Evolutionary conservation across 140 eudicot genomes (phyloP), one percentile per base, ranked within the genome.

Genomic region (Ambrosia hybrid): DNA sequence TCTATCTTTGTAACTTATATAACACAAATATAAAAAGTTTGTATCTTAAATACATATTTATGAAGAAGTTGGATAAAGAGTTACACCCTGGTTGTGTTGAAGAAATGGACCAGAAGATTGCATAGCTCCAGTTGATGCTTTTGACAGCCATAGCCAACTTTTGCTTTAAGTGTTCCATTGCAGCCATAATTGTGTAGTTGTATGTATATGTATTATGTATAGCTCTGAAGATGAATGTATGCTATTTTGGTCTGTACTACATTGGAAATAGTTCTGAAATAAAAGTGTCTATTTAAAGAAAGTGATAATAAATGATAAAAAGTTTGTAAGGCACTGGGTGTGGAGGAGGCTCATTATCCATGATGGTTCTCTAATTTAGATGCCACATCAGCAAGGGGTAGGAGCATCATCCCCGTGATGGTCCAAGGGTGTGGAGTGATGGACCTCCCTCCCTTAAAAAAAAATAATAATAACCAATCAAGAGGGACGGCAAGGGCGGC

Each of bases 111-210:
- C 34, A 30, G 34, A 30, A 30, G 34, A 30, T 89, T 55, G 95
- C 95, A 84, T 92, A 92, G 74, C 95, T 89, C 98, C 98, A 92
- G 68, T 92, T 90, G 56, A 87, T 85, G 78, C 84, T 80, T 79
- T 83, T 87, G 70, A 89, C 85, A 78, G 89, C 91, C 72, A 79
- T 70, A 82, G 95, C 96, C 73, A 92, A 82, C 75, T 77, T 85
- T 68, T 77, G 81, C 76, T 89, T 87, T 57, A 89, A 61, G 68
- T 79, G 81, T 30, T 81, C 73, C 75, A 45, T 73, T 73, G 74
- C 57, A 65, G 51, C 51, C 13, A 55, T 34, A 34, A 34, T 9
- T 45, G 8, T 73, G 48, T 59, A 57, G 56, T 3, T 66, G 57
- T 66, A 33, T 45, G 9, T 14, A 21, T 55, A 15, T 15, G 4